A percentile compares a stretch with the other conserved stretches of the same genome.
phyloP scores from a whole-genome alignment of 176 grass and related monocot genomes.

The Themeda triandra region DNA sequence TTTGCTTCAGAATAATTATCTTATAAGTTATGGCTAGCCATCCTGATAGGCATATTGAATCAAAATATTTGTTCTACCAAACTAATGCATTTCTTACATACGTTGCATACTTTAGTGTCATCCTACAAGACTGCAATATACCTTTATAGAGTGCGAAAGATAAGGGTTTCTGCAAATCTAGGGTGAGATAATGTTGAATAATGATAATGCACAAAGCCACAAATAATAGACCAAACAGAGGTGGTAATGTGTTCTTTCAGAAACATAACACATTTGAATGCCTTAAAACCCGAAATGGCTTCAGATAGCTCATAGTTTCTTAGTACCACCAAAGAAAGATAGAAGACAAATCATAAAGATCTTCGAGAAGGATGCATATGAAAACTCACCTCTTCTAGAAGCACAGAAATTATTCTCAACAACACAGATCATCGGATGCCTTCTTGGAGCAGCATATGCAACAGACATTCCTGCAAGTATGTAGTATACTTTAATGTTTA shows the following conservation, averaged over 20 bases:
- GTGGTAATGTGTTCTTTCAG: background rate
- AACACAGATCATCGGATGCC: constrained; percentile 71
- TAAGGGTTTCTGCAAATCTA: background rate
- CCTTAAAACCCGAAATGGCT: background rate
- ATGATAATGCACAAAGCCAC: background rate
- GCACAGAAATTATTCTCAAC: constrained; percentile 95
- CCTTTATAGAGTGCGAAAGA: background rate
- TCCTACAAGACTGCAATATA: background rate
- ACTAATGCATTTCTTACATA: background rate
- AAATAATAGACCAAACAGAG: background rate
- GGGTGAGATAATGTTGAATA: background rate
- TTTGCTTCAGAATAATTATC: background rate
- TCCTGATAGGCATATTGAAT: background rate
- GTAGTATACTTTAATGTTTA: background rate
- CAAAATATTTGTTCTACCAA: background rate
- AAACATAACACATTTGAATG: background rate
- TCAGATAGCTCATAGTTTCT: constrained; percentile 1
- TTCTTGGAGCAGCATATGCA: constrained; percentile 91
- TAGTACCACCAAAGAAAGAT: background rate
- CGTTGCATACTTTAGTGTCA: background rate
- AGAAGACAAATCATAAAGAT: background rate
- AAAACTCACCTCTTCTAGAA: constrained; percentile 81
- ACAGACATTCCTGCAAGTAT: constrained; percentile 66
- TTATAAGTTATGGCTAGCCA: background rate
- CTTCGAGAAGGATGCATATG: constrained; percentile 1